A percentile compares a stretch with the other conserved stretches of the same genome.
Conservation (phyloP, 2,329 filamentous ascomycete genomes). For the Stachybotrys chartarum region DNA sequence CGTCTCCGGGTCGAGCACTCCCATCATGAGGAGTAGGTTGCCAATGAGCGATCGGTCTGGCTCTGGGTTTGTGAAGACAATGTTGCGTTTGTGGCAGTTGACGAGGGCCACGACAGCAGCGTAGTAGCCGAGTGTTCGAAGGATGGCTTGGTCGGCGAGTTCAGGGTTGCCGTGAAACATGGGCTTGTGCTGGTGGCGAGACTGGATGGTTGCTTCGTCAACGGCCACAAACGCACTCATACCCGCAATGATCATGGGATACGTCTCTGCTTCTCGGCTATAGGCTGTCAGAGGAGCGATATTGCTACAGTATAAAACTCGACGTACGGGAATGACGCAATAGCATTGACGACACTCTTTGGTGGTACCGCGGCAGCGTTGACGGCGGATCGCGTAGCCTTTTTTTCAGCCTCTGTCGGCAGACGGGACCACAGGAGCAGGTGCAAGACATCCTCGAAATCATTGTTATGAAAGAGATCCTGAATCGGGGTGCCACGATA, state of each 20-base stretch:
- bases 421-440: constrained; percentile 30
- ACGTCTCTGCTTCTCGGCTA: constrained; percentile 16
- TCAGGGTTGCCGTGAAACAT: neutral
- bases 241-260: constrained; percentile 28
- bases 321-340: neutral
- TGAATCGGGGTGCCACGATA: constrained; percentile 24
- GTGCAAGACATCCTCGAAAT: constrained; percentile 18
- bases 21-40: constrained; percentile 29
- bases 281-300: neutral
- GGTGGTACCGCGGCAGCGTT: neutral
- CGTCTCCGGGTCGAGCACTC: constrained; percentile 15
- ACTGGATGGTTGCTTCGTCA: constrained; percentile 18
- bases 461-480: constrained; percentile 9
- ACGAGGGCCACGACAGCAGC: neutral
- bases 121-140: neutral
- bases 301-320: neutral
- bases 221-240: constrained; percentile 24
- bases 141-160: neutral
- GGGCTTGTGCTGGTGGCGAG: neutral
- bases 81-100: constrained; percentile 30
- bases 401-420: constrained; percentile 23
- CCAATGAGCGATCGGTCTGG: constrained; percentile 25
- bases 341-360: neutral
- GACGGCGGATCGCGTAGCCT: neutral
- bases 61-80: constrained; percentile 23